These are phyloP conservation scores for Spathaspora jeffriesii DNA, from an alignment of 1,139 yeast species.

Conservation along the genomic window DNA sequence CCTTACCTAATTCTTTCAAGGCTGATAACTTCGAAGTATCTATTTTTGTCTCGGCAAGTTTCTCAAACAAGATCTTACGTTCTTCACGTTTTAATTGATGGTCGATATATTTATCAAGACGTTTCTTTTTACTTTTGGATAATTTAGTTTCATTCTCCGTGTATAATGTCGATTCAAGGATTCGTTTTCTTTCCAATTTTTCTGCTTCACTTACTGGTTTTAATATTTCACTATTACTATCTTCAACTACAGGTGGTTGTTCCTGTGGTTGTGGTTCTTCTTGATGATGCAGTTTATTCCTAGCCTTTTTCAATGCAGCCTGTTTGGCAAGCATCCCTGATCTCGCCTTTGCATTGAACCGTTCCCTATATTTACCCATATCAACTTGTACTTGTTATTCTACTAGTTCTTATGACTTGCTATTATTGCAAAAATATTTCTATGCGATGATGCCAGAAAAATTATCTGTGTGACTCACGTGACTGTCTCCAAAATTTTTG, in stretches of 20 bases:
- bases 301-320: slow-evolving; percentile 62
- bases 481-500: not conserved
- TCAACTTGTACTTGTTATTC: not conserved
- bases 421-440: not conserved
- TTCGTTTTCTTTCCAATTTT: slow-evolving; percentile 63
- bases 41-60: slow-evolving; percentile 68
- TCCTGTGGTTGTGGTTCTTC: slow-evolving; percentile 30
- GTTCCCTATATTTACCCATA: slow-evolving; percentile 81
- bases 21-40: slow-evolving; percentile 72
- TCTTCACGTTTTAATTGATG: slow-evolving; percentile 92
- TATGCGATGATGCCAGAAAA: not conserved
- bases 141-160: slow-evolving; percentile 65
- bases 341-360: slow-evolving; percentile 87
- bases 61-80: slow-evolving; percentile 73
- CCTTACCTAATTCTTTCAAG: slow-evolving; percentile 76
- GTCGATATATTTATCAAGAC: slow-evolving; percentile 77
- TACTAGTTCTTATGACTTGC: too few species aligned
- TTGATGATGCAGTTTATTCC: slow-evolving; percentile 67
- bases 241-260: slow-evolving; percentile 19
- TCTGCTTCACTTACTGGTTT: slow-evolving; percentile 55
- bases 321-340: slow-evolving; percentile 84
- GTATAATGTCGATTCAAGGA: slow-evolving; percentile 57
- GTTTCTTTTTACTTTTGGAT: slow-evolving; percentile 72
- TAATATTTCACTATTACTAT: slow-evolving; percentile 65
- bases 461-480: not conserved